Evolutionary conservation across 2,329 filamentous ascomycete species (phyloP), one percentile per base, ranked within the genome.

Genomic region (Fusarium graminum): DNA sequence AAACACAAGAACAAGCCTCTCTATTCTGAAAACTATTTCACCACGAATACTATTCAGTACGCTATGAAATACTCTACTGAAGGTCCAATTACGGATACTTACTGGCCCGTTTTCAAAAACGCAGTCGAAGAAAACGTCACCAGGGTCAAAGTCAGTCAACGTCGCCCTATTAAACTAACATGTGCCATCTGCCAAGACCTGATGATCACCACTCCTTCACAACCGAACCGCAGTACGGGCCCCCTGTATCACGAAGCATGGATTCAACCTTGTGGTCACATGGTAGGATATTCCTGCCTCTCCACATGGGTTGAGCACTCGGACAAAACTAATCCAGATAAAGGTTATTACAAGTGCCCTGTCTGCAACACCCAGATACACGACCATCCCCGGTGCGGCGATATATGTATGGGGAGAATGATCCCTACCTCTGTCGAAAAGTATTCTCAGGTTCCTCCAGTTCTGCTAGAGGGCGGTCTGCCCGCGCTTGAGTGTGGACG

Each of bases 1-100:
- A 10, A 16, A 4, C 9, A 36, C 16, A 36, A 36, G 34, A 36
- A n/a, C 7, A 16, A 6, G 10, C 1, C 11, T 29, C n/a, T n/a
- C 34, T 36, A 7, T 7, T 9, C 9, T n/a, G 8, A 16, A 36
- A 36, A 4, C 7, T 4, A 14, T n/a, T 17, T 10, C 16, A 17
- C 16, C 10, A 36, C n/a, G 34, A n/a, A 11, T 11, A 4, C 34
- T 36, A 17, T 4, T 3, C 14, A 36, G 10, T 9, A 9, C 3
- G 10, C 16, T 16, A 36, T 10, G 16, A 5, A 5, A 4, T 2
- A 1, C 10, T n/a, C 16, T 7, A 10, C 8, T 6, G 4, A 10
- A 7, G 5, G 10, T 12, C 6, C 22, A n/a, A 38, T 19, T n/a
- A 16, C 12, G 4, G 14, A 14, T 5, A 49, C 5, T 9, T 49